Conservation (phyloP, 768 basidiomycete genomes). For the Naganishia randhawae region DNA sequence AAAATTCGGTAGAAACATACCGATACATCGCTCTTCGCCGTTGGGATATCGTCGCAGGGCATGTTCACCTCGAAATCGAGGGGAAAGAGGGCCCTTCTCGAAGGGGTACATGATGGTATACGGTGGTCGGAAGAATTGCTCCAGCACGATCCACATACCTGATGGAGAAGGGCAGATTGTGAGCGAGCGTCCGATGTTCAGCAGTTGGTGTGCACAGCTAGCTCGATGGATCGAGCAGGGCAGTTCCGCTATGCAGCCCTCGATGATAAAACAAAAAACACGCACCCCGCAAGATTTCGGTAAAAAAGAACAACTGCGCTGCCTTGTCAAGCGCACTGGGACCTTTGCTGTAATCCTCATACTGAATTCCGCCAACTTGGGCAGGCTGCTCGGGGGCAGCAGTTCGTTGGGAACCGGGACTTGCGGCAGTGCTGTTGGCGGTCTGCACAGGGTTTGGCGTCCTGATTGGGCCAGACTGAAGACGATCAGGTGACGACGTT, state of each 20-base stretch:
- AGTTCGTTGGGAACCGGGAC: conserved; percentile 31
- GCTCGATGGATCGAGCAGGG: neutral
- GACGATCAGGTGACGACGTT: conserved; percentile 34
- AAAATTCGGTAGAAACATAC: conserved; percentile 61
- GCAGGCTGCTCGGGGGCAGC: conserved; percentile 28
- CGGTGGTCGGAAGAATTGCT: conserved; percentile 61
- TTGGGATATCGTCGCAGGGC: conserved; percentile 92
- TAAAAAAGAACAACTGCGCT: conserved; percentile 94
- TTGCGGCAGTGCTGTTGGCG: conserved; percentile 26
- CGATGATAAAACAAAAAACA: conserved; percentile 8
- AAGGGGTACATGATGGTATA: conserved; percentile 92
- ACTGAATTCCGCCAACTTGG: conserved; percentile 31
- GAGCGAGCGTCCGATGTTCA: neutral
- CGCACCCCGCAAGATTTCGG: conserved; percentile 91
- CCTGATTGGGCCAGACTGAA: conserved; percentile 39
- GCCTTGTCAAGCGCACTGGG: conserved; percentile 94
- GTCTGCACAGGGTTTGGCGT: conserved; percentile 38
- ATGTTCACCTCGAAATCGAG: conserved; percentile 97
- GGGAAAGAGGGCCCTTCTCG: conserved; percentile 95
- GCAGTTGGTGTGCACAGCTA: neutral
- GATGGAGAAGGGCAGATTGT: neutral
- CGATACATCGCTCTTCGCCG: conserved; percentile 97
- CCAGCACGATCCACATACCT: conserved; percentile 97
- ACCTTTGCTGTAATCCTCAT: conserved; percentile 55
- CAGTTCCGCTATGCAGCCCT: neutral